Evolutionary conservation across 805 yeast species (phyloP).

Genomic region (Blastobotrys terrestris): DNA sequence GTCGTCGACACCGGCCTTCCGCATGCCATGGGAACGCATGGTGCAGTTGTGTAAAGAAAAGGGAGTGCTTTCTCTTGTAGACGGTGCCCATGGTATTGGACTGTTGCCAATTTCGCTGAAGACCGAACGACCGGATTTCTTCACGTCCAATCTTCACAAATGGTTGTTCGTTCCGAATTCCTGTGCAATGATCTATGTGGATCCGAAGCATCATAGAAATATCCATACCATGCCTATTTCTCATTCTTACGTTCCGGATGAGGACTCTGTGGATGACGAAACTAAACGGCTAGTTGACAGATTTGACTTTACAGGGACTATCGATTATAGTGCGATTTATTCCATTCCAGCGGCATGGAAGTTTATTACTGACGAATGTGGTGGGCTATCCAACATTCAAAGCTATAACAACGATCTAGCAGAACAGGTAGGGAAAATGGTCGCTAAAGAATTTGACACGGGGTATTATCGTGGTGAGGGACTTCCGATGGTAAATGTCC

Average conservation of each 20-base stretch:
- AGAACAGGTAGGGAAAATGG: constrained; percentile 35
- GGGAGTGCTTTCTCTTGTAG: constrained; percentile 50
- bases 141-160: constrained; percentile 59
- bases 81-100: constrained; percentile 71
- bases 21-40: constrained; percentile 49
- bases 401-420: constrained; percentile 45
- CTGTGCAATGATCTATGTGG: constrained; percentile 53
- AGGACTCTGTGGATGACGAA: constrained; percentile 16
- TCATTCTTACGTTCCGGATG: constrained; percentile 1
- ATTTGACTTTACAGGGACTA: constrained; percentile 49
- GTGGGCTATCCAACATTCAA: constrained; percentile 51
- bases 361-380: constrained; percentile 49
- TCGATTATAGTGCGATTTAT: constrained; percentile 38
- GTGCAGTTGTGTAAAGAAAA: constrained; percentile 41
- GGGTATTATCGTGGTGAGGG: constrained; percentile 31
- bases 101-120: constrained; percentile 23
- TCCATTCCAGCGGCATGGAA: constrained; percentile 44
- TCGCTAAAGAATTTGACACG: constrained; percentile 39
- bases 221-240: constrained; percentile 57
- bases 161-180: constrained; percentile 59
- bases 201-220: constrained; percentile 41
- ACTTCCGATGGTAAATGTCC: constrained; percentile 41
- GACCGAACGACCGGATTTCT: constrained; percentile 51
- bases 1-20: constrained; percentile 60
- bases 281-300: constrained; percentile 33